Conservation (phyloP, 139 green algal species). For the Closterium sp. region DNA sequence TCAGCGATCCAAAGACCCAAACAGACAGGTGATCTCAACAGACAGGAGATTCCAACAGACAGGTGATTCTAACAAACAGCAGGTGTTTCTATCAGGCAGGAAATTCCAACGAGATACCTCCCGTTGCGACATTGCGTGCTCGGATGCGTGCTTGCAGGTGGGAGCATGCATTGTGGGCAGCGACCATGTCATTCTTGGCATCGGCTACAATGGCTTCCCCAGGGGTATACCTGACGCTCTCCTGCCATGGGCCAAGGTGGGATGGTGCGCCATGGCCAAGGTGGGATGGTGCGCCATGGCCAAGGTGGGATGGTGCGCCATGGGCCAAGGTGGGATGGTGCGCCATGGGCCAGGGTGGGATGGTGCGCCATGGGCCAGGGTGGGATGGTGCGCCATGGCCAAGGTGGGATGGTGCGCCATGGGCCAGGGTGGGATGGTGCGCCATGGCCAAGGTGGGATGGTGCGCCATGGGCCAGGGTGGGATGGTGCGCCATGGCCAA, state of each 20-base stretch:
- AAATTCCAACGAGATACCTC: neutral
- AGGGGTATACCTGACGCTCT: conserved; percentile 81
- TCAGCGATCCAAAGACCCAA: conserved; percentile 93
- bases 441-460: too few species aligned
- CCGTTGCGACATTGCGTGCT: neutral
- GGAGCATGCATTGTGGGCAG: conserved; percentile 57
- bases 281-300: too few species aligned
- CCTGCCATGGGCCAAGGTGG: conserved; percentile 86
- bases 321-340: neutral
- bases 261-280: neutral
- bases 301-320: too few species aligned
- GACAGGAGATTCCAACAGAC: neutral
- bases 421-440: too few species aligned
- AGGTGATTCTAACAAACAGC: too few species aligned
- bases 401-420: too few species aligned
- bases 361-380: too few species aligned
- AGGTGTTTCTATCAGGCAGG: neutral
- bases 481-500: too few species aligned
- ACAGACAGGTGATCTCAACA: conserved; percentile 77
- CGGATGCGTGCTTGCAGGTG: conserved; percentile 31
- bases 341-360: too few species aligned
- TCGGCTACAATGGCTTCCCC: conserved; percentile 99
- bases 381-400: too few species aligned
- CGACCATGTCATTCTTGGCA: conserved; percentile 90
- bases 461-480: too few species aligned